Base-by-base conservation (phyloP, 768 basidiomycete genomes). In the button mushroom (Agaricus bisporus) region DNA sequence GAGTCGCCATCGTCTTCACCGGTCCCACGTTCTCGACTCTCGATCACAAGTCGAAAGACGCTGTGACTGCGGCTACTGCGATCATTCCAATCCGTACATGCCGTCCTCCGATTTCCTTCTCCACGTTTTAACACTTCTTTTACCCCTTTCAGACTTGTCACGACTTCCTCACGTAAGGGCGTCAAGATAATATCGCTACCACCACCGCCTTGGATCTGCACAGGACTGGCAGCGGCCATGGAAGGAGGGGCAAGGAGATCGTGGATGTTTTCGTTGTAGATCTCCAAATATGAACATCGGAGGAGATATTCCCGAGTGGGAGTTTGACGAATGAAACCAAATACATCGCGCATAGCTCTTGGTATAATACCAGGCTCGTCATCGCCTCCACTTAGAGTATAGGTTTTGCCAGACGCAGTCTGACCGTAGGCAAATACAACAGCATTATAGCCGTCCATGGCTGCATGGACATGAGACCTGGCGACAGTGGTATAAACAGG, bases 71-170 rank as follows among this genome's bases (percentile, higher is more conserved):
- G 77, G 64, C 91, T 93, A 71, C 91, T 94, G 55, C 95, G 73
- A 61, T 94, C 89, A 64, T 99, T 99, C 95, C 95, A 99, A 63
- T 99, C 95, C n/a, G 97, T 99, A 60, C 85, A 90, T 0, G 94
- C 95, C 3, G 94, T 97, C 56, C 92, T 75, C 47, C 95, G 74
- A 62, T 91, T 85, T 3, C 86, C 82, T 65, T 97, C 92, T 4
- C 95, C 95, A 20, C 91, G 74, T 61, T 81, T 78, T 60, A 99
- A 70, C 4, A 98, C 87, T 55, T 91, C 90, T 49, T 83, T 81
- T 12, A 98, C 91, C 37, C 88, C 81, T 60, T 87, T 88, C 26
- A 95, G 73, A 60, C 87, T 88, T 12, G 91, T 93, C n/a, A 98
- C 91, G 2, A 95, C 93, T 64, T 95, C 91, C 64, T 98, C 95